Conservation (phyloP, 768 basidiomycete genomes). For the Suillus fuscotomentosus region DNA sequence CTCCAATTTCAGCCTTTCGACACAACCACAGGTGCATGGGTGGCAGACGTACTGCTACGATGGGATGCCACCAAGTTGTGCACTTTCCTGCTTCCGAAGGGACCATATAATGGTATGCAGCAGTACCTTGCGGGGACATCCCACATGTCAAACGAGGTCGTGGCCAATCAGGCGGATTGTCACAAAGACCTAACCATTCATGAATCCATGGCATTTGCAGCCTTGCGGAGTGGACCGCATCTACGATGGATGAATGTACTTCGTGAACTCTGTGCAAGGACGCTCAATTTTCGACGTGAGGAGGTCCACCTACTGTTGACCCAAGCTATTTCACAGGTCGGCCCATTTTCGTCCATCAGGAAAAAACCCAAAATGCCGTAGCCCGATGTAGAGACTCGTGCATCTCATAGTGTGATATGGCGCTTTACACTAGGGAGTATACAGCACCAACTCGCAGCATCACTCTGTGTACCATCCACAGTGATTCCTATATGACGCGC, state of each 20-base stretch:
- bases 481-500: too few relatives aligned
- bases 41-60: conserved; percentile 9
- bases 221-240: conserved; percentile 41
- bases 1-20: conserved; percentile 33
- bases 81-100: conserved; percentile 31
- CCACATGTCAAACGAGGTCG: conserved; percentile 42
- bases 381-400: too few relatives aligned
- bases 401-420: too few relatives aligned
- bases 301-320: conserved; percentile 42
- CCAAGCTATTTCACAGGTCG: conserved; percentile 46
- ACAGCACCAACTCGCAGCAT: too few relatives aligned
- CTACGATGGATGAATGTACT: conserved; percentile 54
- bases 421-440: too few relatives aligned
- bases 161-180: conserved; percentile 43
- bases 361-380: too few relatives aligned
- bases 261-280: conserved; percentile 39
- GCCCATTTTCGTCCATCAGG: conserved; percentile 25
- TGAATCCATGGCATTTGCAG: conserved; percentile 44
- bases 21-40: conserved; percentile 12
- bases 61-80: conserved; percentile 17
- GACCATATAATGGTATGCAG: conserved; percentile 35
- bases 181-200: conserved; percentile 40
- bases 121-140: conserved; percentile 33
- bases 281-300: conserved; percentile 36
- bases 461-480: too few relatives aligned